phyloP scores from a whole-genome alignment of 805 yeast genomes.

The Ogataea nakhonphanomensis region DNA sequence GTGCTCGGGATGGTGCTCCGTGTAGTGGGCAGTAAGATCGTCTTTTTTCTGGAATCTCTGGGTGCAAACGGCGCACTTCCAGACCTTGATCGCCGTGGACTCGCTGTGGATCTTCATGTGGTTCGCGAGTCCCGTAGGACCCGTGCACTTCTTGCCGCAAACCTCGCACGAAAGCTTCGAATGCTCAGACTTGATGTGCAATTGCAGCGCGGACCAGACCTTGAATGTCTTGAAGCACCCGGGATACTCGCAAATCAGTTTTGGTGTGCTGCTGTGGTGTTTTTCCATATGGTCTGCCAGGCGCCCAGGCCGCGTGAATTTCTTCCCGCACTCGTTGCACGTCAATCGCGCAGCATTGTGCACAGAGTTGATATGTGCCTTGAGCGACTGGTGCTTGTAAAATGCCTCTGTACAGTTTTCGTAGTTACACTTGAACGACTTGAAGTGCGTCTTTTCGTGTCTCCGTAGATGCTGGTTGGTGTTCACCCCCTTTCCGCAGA shows the following conservation, averaged over 20 bases:
- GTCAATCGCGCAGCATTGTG: conserved; percentile 54
- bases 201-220: conserved; percentile 70
- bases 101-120: conserved; percentile 75
- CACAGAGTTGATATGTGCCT: conserved; percentile 62
- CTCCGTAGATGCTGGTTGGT: conserved; percentile 77
- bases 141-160: conserved; percentile 73
- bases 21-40: conserved; percentile 56
- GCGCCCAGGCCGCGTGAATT: conserved; percentile 61
- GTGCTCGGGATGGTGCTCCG: conserved; percentile 35
- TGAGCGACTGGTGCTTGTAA: conserved; percentile 69
- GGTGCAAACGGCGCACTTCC: conserved; percentile 63
- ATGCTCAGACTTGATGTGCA: conserved; percentile 70
- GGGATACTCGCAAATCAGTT: conserved; percentile 57
- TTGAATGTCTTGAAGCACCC: conserved; percentile 60
- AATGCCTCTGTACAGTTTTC: conserved; percentile 66
- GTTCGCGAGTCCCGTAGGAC: conserved; percentile 62
- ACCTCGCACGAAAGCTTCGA: conserved; percentile 60
- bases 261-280: conserved; percentile 51
- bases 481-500: conserved; percentile 80
- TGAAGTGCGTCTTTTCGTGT: conserved; percentile 79
- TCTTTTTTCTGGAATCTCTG: conserved; percentile 51
- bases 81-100: conserved; percentile 45
- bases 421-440: conserved; percentile 57
- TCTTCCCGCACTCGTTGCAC: conserved; percentile 62
- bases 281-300: conserved; percentile 63